A percentile compares a stretch with the other conserved stretches of the same genome.
Conservation (phyloP, 1,139 yeast genomes). For the Candida sp. region DNA sequence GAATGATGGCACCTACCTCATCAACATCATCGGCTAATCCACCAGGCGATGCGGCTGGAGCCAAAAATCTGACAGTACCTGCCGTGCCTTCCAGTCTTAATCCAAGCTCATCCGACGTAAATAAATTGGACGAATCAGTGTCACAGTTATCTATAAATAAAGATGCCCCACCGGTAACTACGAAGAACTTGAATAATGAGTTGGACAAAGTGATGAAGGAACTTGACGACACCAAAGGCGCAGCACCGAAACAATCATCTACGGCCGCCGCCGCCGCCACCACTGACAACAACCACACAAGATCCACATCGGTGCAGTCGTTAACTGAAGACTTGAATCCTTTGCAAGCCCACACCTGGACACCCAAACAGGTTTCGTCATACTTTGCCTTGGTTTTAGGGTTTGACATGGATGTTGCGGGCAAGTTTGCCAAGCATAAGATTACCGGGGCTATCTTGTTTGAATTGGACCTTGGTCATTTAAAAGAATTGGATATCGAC, state of each 20-base stretch:
- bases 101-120: conserved; percentile 3
- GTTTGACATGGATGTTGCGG: conserved; percentile 73
- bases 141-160: conserved; percentile 3
- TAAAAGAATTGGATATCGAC: conserved; percentile 89
- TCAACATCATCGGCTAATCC: background rate
- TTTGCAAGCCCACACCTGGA: conserved; percentile 66
- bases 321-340: conserved; percentile 50
- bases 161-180: background rate
- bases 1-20: conserved; percentile 34
- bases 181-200: conserved; percentile 52
- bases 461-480: conserved; percentile 82
- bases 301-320: conserved; percentile 12
- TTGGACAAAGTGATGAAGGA: conserved; percentile 87
- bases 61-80: conserved; percentile 6
- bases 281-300: conserved; percentile 1
- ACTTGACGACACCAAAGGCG: conserved; percentile 25
- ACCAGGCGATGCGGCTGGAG: background rate
- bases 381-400: conserved; percentile 73
- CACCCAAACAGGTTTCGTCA: conserved; percentile 82
- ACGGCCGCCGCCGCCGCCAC: background rate
- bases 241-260: conserved; percentile 3
- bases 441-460: conserved; percentile 86
- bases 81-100: conserved; percentile 7
- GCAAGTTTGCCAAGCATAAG: conserved; percentile 84
- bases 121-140: conserved; percentile 8